These are phyloP conservation scores for Brasenia schreberi DNA, from an alignment of 164 flowering plant species.

Conservation along the genomic window DNA sequence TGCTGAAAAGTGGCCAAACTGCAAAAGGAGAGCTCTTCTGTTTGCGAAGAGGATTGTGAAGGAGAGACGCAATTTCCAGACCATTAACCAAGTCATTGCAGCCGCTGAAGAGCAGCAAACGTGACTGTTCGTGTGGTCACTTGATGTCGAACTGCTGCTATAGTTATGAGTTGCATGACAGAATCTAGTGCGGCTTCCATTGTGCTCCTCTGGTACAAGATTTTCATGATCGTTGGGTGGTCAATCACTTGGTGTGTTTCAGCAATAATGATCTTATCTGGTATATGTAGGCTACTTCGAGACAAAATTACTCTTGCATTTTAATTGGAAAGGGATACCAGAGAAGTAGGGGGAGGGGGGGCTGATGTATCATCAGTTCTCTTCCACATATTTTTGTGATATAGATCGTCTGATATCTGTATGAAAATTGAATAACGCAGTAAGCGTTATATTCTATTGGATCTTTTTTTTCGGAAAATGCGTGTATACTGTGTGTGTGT, in stretches of 20 bases:
- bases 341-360: no score
- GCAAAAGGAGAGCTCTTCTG: slow-evolving; percentile 66
- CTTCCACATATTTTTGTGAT: no score
- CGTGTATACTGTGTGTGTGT: no score
- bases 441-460: no score
- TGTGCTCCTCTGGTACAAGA: not conserved
- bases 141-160: not conserved
- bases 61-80: slow-evolving; percentile 46
- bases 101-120: slow-evolving; percentile 9
- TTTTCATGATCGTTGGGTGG: not conserved
- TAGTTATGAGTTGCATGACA: no score
- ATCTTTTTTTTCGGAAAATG: no score
- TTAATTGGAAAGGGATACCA: no score
- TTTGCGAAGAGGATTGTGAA: slow-evolving; percentile 71
- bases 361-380: no score
- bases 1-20: slow-evolving; percentile 42
- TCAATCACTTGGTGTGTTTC: no score
- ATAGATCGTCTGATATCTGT: no score
- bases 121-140: not conserved
- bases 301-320: not conserved
- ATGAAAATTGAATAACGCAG: no score
- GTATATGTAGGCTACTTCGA: not conserved
- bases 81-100: slow-evolving; percentile 45
- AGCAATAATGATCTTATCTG: no score
- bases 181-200: not conserved